A percentile compares a stretch with the other conserved stretches of the same genome.
Evolutionary conservation across 2,329 filamentous ascomycete genomes (phyloP).

Genomic region (Arthrobotrys sinensis): DNA sequence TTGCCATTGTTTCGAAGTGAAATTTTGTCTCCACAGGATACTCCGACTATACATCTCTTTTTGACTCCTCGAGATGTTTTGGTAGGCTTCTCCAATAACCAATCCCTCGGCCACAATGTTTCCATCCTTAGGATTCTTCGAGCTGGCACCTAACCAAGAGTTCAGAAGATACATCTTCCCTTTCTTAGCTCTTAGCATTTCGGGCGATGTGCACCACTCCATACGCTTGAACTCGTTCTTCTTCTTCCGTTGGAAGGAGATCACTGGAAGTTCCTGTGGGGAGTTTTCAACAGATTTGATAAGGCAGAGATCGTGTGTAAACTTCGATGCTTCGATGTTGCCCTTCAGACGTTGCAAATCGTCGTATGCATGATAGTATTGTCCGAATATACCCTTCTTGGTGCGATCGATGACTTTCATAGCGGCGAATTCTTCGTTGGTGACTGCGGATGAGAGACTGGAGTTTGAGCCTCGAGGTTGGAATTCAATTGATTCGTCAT

Average conservation of each 20-base stretch:
- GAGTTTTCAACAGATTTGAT: slow-evolving; percentile 43
- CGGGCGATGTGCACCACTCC: slow-evolving; percentile 56
- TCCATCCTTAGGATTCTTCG: slow-evolving; percentile 56
- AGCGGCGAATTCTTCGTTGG: slow-evolving; percentile 38
- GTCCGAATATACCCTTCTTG: slow-evolving; percentile 37
- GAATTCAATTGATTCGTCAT: slow-evolving; percentile 7
- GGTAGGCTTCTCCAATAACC: slow-evolving; percentile 53
- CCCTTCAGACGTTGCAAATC: slow-evolving; percentile 33
- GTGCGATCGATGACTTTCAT: slow-evolving; percentile 49
- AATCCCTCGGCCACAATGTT: slow-evolving; percentile 55
- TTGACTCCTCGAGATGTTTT: slow-evolving; percentile 46
- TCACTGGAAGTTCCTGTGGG: slow-evolving; percentile 44
- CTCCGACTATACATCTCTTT: slow-evolving; percentile 58
- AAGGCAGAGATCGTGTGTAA: slow-evolving; percentile 47
- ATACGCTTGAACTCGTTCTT: slow-evolving; percentile 57
- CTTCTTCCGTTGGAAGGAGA: slow-evolving; percentile 56
- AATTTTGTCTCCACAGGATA: slow-evolving; percentile 57
- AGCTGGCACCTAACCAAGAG: slow-evolving; percentile 49
- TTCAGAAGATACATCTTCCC: slow-evolving; percentile 59
- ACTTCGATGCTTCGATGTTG: slow-evolving; percentile 48
- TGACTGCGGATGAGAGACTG: slow-evolving; percentile 34
- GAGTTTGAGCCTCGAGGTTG: slow-evolving; percentile 34
- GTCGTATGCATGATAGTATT: slow-evolving; percentile 51
- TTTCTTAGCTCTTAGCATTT: slow-evolving; percentile 31
- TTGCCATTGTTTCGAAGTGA: slow-evolving; percentile 58